These are phyloP conservation scores for Botrytis cinerea DNA, from an alignment of 2,329 filamentous ascomycete genomes.

Conservation along the genomic window DNA sequence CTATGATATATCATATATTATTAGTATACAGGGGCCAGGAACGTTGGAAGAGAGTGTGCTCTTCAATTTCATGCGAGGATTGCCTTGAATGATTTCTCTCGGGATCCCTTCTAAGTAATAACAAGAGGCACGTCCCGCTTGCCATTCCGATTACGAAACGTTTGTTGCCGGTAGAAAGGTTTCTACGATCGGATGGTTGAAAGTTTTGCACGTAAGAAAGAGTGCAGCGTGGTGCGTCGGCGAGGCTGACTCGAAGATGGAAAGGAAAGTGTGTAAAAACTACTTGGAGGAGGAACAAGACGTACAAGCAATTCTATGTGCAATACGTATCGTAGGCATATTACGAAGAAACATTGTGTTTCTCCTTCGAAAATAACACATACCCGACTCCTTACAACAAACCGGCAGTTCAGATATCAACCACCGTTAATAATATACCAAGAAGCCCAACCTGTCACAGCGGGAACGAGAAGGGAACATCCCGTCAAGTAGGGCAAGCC, in stretches of 20 bases:
- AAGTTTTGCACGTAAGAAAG: not conserved
- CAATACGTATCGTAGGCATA: not conserved
- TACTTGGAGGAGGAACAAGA: not conserved
- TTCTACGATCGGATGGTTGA: not conserved
- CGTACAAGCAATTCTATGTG: too few species aligned
- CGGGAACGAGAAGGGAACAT: not conserved
- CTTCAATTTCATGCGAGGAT: not conserved
- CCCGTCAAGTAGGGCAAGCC: not conserved
- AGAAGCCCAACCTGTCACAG: not conserved
- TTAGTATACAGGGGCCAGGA: not conserved
- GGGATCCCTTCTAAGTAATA: not conserved
- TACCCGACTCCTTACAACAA: not conserved
- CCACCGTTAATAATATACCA: not conserved
- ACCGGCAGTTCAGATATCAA: not conserved
- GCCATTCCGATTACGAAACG: not conserved
- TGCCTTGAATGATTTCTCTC: not conserved
- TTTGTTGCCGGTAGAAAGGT: not conserved
- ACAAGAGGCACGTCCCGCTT: not conserved
- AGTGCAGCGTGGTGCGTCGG: not conserved
- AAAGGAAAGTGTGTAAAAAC: not conserved
- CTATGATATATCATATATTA: not conserved
- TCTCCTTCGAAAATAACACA: not conserved
- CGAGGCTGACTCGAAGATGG: not conserved
- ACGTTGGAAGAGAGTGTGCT: not conserved
- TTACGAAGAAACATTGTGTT: not conserved